A percentile compares a stretch with the other conserved stretches of the same genome.
phyloP scores from a whole-genome alignment of 495 filamentous ascomycete species.

The Aspergillus cristatus region DNA sequence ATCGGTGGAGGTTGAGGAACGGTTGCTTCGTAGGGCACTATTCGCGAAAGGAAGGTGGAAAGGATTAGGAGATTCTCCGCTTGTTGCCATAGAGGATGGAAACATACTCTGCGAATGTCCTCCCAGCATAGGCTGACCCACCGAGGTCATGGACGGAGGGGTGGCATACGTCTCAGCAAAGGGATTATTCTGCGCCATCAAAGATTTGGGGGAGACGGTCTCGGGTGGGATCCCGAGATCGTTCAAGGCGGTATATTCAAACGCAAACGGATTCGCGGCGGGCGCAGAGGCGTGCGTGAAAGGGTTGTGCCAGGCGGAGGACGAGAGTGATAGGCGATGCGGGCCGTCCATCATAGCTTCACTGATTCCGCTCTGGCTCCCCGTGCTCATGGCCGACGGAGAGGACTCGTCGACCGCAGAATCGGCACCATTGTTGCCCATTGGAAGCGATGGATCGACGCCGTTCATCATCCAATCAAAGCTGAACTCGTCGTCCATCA shows the following conservation, averaged over 20 bases:
- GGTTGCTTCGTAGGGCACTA: slow-evolving; percentile 51
- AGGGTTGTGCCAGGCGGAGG: slow-evolving; percentile 54
- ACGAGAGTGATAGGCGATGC: slow-evolving; percentile 48
- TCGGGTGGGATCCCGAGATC: slow-evolving; percentile 34
- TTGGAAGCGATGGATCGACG: slow-evolving; percentile 68
- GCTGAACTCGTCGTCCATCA: slow-evolving; percentile 62
- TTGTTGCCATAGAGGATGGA: slow-evolving; percentile 48
- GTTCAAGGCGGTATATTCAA: slow-evolving; percentile 36
- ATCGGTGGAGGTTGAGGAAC: slow-evolving; percentile 57
- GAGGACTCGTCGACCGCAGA: slow-evolving; percentile 86
- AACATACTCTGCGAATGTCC: slow-evolving; percentile 48
- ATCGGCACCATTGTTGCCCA: slow-evolving; percentile 59
- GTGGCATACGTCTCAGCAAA: slow-evolving; percentile 39
- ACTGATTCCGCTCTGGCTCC: slow-evolving; percentile 84
- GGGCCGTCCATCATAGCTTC: slow-evolving; percentile 86
- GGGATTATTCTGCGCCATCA: slow-evolving; percentile 32
- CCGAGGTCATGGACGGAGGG: slow-evolving; percentile 59
- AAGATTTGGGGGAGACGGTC: slow-evolving; percentile 40
- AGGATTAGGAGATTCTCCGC: slow-evolving; percentile 47
- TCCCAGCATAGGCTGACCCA: slow-evolving; percentile 38
- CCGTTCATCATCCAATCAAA: slow-evolving; percentile 85
- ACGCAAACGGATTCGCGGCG: slow-evolving; percentile 50
- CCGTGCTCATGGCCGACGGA: slow-evolving; percentile 87
- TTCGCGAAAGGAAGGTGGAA: slow-evolving; percentile 42
- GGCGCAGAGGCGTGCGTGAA: slow-evolving; percentile 50